Evolutionary conservation across 139 green algal species (phyloP).

Genomic region (Choricystis sp.): DNA sequence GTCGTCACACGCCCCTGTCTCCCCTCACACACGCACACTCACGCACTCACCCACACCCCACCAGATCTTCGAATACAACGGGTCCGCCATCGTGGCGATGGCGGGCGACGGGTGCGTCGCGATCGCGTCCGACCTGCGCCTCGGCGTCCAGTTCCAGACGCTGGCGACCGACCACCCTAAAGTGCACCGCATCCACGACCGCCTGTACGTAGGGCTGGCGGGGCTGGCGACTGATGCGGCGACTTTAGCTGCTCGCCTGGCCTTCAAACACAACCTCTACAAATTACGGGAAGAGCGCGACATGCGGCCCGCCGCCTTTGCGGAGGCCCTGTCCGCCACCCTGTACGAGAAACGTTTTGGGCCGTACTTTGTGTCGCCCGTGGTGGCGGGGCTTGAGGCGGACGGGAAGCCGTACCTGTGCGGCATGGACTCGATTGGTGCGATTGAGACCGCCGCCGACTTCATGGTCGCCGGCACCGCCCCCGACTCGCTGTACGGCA

Average conservation of each 20-base stretch:
- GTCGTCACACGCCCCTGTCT: no score
- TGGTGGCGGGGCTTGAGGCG: conserved; percentile 84
- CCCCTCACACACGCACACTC: no score
- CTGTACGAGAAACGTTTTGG: conserved; percentile 83
- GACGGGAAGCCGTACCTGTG: conserved; percentile 82
- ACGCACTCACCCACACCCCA: background rate
- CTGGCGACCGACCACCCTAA: conserved; percentile 92
- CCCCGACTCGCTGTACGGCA: conserved; percentile 81
- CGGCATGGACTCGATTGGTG: conserved; percentile 92
- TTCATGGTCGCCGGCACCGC: conserved; percentile 90
- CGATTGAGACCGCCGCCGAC: conserved; percentile 82
- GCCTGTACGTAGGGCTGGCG: conserved; percentile 81
- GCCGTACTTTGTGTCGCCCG: conserved; percentile 85
- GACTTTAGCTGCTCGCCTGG: conserved; percentile 74
- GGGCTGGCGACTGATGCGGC: conserved; percentile 83
- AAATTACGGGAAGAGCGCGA: conserved; percentile 88
- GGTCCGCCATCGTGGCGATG: conserved; percentile 76
- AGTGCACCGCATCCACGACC: conserved; percentile 80
- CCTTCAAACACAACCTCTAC: conserved; percentile 96
- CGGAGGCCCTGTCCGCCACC: conserved; percentile 70
- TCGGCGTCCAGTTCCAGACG: conserved; percentile 94
- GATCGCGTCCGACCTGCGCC: conserved; percentile 87
- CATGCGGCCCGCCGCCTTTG: conserved; percentile 90
- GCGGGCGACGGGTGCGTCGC: conserved; percentile 88
- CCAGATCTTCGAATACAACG: conserved; percentile 88